Evolutionary conservation across 2,329 filamentous ascomycete genomes (phyloP).

Genomic region (Curvularia sp.): DNA sequence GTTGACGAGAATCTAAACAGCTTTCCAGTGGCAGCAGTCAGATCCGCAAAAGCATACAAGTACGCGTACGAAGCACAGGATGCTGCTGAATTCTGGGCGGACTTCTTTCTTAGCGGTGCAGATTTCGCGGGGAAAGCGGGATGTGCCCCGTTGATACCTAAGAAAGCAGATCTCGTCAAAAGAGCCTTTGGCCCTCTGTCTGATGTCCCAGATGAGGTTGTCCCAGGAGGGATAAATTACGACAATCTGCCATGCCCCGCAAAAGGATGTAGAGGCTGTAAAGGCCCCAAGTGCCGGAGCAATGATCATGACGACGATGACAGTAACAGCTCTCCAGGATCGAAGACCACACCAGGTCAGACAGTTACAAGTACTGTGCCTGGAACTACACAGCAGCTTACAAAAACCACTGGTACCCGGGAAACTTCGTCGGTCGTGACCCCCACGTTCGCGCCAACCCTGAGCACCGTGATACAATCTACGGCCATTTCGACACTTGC

Average conservation of each 20-base stretch:
- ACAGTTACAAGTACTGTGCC: not conserved
- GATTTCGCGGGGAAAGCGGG: not conserved
- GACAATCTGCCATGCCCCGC: not conserved
- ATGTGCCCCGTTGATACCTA: not conserved
- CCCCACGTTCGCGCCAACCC: not conserved
- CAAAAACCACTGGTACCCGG: not conserved
- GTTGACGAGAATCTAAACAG: not conserved
- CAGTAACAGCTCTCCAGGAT: not conserved
- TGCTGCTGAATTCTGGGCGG: not conserved
- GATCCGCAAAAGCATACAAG: not conserved
- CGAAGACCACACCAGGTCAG: not conserved
- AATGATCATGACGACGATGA: not conserved
- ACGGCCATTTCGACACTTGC: not conserved
- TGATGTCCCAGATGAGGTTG: not conserved
- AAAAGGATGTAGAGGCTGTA: not conserved
- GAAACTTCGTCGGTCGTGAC: not conserved
- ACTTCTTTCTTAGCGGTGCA: not conserved
- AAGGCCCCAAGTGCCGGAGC: not conserved
- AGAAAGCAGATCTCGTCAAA: not conserved
- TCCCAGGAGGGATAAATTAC: not conserved
- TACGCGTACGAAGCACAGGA: not conserved
- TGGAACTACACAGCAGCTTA: not conserved
- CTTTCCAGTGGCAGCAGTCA: not conserved
- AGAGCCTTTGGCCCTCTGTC: not conserved
- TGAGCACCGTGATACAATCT: not conserved